Percentiles rank a stretch among this genome's conserved stretches.
These are phyloP conservation scores for Golubevia sp. DNA, from an alignment of 1,284 basidiomycete species.

Conservation along the genomic window DNA sequence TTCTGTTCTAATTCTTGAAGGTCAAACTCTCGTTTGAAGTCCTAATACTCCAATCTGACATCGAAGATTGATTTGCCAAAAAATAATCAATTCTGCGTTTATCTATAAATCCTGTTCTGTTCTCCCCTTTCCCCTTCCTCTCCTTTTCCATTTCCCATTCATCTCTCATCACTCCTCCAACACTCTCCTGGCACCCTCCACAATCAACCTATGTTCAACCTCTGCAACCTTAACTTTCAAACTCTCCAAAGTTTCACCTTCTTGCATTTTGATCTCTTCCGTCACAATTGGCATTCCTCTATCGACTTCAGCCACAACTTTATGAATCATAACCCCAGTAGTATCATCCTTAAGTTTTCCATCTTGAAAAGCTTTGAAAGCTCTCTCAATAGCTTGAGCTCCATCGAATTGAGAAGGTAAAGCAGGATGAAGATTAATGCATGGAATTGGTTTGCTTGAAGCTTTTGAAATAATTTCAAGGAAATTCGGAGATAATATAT, in stretches of 20 bases:
- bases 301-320: constrained; percentile 91
- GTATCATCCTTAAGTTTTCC: constrained; percentile 63
- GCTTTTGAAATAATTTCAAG: constrained; percentile 62
- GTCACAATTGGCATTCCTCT: constrained; percentile 85
- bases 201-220: constrained; percentile 88
- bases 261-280: constrained; percentile 74
- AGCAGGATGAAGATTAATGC: constrained; percentile 96
- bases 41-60: constrained; percentile 17
- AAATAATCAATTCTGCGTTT: background rate
- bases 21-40: background rate
- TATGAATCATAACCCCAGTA: constrained; percentile 92
- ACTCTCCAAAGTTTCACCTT: constrained; percentile 73
- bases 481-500: constrained; percentile 72
- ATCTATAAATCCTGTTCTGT: background rate
- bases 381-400: constrained; percentile 83
- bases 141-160: background rate
- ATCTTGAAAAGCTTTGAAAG: constrained; percentile 82
- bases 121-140: background rate
- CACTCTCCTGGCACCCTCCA: constrained; percentile 76
- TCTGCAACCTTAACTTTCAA: constrained; percentile 81
- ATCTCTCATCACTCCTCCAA: constrained; percentile 64
- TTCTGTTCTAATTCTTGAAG: constrained; percentile 1
- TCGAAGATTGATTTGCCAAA: constrained; percentile 23
- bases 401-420: constrained; percentile 94
- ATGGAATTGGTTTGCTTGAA: constrained; percentile 68